Percentiles rank a stretch among this genome's conserved stretches.
phyloP scores from a whole-genome alignment of 2,329 filamentous ascomycete species.

The Chaetomium strumarium region DNA sequence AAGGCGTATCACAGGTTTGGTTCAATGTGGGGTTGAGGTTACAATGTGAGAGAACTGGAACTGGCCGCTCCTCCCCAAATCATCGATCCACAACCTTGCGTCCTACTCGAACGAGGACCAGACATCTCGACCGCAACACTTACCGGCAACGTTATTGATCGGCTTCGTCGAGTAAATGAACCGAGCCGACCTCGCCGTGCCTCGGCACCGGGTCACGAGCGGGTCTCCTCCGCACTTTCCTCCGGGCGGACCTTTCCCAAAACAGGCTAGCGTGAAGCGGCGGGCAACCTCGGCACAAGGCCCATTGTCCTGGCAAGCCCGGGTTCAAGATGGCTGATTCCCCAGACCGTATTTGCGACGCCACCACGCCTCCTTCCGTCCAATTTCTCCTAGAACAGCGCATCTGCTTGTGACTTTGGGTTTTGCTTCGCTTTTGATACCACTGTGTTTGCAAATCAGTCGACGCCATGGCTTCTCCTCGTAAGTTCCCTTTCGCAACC shows the following conservation, averaged over 20 bases:
- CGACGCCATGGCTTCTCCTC: slow-evolving; percentile 67
- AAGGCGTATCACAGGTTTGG: too few species aligned
- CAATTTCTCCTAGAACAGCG: slow-evolving; percentile 3
- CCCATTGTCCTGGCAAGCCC: slow-evolving; percentile 3
- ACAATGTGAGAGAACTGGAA: neutral
- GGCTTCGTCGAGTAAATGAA: neutral
- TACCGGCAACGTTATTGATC: too few species aligned
- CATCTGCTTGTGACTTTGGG: slow-evolving; percentile 7
- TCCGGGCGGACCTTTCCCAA: neutral
- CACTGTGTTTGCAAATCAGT: slow-evolving; percentile 8
- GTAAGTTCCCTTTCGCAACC: slow-evolving; percentile 48
- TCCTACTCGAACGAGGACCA: too few species aligned
- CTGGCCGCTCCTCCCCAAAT: too few species aligned
- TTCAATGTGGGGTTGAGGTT: neutral
- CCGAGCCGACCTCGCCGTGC: neutral
- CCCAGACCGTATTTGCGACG: slow-evolving; percentile 16
- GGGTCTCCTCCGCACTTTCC: slow-evolving; percentile 8
- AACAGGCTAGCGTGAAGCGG: slow-evolving; percentile 9
- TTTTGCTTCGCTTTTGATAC: slow-evolving; percentile 15
- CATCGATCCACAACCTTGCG: too few species aligned
- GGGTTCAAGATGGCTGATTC: slow-evolving; percentile 13
- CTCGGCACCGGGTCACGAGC: slow-evolving; percentile 8
- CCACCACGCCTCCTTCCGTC: slow-evolving; percentile 2
- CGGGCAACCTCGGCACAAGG: slow-evolving; percentile 21
- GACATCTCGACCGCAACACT: too few species aligned